Percentiles rank a stretch among this genome's conserved stretches.
Conservation (phyloP, 495 filamentous ascomycete genomes). For the Aspergillus sclerotioniger region DNA sequence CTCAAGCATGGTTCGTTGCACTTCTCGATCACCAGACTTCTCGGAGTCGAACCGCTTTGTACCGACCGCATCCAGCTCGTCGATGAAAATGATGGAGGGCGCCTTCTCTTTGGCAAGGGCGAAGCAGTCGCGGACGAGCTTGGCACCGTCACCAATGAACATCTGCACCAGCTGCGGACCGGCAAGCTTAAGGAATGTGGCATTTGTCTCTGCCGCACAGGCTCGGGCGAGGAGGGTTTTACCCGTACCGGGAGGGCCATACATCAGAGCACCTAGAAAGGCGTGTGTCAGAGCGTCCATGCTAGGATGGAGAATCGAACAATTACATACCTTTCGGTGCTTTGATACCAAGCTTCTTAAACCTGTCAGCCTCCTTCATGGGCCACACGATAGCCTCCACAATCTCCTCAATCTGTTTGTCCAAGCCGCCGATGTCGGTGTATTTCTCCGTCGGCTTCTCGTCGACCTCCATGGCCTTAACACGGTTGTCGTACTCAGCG, state of each 20-base stretch:
- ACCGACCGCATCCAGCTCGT: constrained; percentile 94
- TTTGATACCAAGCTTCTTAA: constrained; percentile 99
- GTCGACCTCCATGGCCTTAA: constrained; percentile 99
- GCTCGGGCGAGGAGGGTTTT: constrained; percentile 97
- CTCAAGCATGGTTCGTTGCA: constrained; percentile 98
- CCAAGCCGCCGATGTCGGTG: constrained; percentile 92
- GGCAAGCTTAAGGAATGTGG: constrained; percentile 98
- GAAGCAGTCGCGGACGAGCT: constrained; percentile 96
- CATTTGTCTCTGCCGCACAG: constrained; percentile 96
- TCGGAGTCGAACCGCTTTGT: constrained; percentile 99
- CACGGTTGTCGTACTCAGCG: constrained; percentile 98
- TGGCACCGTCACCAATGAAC: constrained; percentile 99
- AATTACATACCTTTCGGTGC: constrained; percentile 84
- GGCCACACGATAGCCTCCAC: constrained; percentile 99
- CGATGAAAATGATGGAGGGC: constrained; percentile 98
- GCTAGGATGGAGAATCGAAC: background rate
- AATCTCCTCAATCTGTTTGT: constrained; percentile 99
- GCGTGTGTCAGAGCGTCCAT: constrained; percentile 18
- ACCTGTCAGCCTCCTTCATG: constrained; percentile 98
- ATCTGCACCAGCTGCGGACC: constrained; percentile 99
- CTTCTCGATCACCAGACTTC: constrained; percentile 96
- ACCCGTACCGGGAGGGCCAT: constrained; percentile 92
- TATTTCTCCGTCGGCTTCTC: constrained; percentile 99
- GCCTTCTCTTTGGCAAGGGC: constrained; percentile 98
- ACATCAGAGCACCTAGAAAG: constrained; percentile 86